Evolutionary conservation across 177 flowering plant species (phyloP).

Genomic region (Vitis hybrid): DNA sequence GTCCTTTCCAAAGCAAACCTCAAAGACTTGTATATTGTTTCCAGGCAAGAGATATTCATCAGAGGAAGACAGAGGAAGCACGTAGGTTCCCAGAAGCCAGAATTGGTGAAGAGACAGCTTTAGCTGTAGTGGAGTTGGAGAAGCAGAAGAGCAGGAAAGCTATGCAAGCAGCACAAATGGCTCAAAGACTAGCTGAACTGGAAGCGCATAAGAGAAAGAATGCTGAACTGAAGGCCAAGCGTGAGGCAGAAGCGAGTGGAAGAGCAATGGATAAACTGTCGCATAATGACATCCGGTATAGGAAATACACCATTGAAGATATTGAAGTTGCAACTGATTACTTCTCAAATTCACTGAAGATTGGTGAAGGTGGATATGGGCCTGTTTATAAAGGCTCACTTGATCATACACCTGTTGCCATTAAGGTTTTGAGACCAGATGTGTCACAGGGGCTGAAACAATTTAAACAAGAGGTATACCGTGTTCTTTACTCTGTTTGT

Average conservation of each 20-base stretch:
- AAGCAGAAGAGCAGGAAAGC: constrained; percentile 33
- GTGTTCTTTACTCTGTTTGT: neutral
- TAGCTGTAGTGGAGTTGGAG: constrained; percentile 31
- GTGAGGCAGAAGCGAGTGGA: constrained; percentile 29
- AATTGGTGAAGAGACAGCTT: constrained; percentile 28
- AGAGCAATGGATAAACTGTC: constrained; percentile 20
- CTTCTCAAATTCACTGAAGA: constrained; percentile 45
- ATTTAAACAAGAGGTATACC: constrained; percentile 73
- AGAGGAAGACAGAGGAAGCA: constrained; percentile 20
- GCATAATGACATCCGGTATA: constrained; percentile 18
- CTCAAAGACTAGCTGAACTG: constrained; percentile 35
- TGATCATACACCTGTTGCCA: constrained; percentile 62
- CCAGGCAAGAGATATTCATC: constrained; percentile 25
- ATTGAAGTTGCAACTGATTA: constrained; percentile 57
- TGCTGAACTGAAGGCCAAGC: constrained; percentile 32
- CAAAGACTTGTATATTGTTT: neutral
- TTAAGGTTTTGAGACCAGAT: constrained; percentile 63
- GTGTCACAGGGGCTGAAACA: constrained; percentile 61
- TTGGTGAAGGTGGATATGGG: constrained; percentile 94
- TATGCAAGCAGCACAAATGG: constrained; percentile 33
- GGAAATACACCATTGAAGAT: constrained; percentile 57
- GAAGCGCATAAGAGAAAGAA: constrained; percentile 38
- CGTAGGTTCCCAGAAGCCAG: constrained; percentile 23
- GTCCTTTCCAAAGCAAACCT: neutral
- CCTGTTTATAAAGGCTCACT: constrained; percentile 61